Evolutionary conservation across 2,329 filamentous ascomycete species (phyloP), one percentile per base, ranked within the genome.

Genomic region (Torrubiellomyces zombiae): DNA sequence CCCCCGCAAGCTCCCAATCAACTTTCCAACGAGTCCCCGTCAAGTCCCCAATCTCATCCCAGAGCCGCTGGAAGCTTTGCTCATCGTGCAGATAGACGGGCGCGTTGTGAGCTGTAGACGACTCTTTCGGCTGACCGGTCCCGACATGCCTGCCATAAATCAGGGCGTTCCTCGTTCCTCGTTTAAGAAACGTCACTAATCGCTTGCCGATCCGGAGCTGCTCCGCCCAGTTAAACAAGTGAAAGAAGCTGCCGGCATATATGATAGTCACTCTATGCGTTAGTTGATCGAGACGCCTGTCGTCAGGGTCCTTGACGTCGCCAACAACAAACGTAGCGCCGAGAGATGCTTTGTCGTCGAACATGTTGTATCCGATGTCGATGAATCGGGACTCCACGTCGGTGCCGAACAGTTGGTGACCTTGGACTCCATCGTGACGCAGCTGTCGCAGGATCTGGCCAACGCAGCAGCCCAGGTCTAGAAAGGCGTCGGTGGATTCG

Each of bases 331-430:
- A 67, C 2, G 48, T 50, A 2, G 53, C 53, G 12, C 48, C 48
- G 5, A 69, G 44, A 17, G 28, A 51, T n/a, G 48, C 38, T 14
- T 56, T 54, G 32, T 76, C 74, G 22, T 58, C 55, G 47, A 77
- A 79, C 12, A 79, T 52, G 27, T 74, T 66, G 41, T 73, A 70
- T 15, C 67, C 67, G n/a, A 66, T 43, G 8, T 66, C 53, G 26
- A 70, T 52, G 34, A 70, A 65, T n/a, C 47, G 48, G 12, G 50
- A 35, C 21, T 59, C 51, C 3, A 64, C 32, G 31, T 69, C 64
- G 4, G 52, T 48, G 11, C 60, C 64, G 29, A 57, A 58, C n/a
- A 70, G 42, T 22, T 57, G 54, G 10, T 48, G 40, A 5, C 55
- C 47, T 14, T 55, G 45, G 6, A 62, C 62, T 12, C 64, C 65